phyloP scores from a whole-genome alignment of 2,329 filamentous ascomycete genomes.

The Pleoardoris graminearum region DNA sequence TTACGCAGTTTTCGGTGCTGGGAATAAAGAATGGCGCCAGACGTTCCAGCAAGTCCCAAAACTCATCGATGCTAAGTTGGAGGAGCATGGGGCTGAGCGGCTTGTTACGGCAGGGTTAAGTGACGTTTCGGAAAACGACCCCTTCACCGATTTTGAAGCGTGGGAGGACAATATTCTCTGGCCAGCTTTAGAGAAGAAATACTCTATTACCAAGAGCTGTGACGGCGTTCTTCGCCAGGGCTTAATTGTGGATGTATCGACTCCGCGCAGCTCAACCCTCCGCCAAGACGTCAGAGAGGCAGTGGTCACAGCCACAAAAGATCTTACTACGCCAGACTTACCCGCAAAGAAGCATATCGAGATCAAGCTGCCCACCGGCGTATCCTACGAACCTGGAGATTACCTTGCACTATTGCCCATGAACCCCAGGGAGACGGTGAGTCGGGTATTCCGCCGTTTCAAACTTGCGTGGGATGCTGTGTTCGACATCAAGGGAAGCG shows the following conservation, averaged over 20 bases:
- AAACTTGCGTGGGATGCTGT: constrained; percentile 69
- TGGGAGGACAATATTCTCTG: constrained; percentile 47
- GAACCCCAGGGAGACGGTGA: constrained; percentile 66
- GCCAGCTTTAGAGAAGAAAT: constrained; percentile 41
- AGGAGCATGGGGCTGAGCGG: constrained; percentile 34
- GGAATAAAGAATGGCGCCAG: constrained; percentile 48
- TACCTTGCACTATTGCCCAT: constrained; percentile 75
- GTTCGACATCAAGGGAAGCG: constrained; percentile 62
- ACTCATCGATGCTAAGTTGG: constrained; percentile 37
- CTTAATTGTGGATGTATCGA: constrained; percentile 38
- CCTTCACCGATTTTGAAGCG: constrained; percentile 48
- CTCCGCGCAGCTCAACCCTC: constrained; percentile 40
- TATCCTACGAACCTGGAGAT: constrained; percentile 72
- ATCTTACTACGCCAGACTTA: constrained; percentile 32
- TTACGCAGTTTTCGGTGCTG: constrained; percentile 49
- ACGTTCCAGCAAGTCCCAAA: constrained; percentile 50
- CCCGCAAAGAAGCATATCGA: constrained; percentile 47
- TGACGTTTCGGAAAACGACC: constrained; percentile 45
- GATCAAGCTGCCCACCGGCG: constrained; percentile 48
- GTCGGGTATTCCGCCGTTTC: constrained; percentile 68
- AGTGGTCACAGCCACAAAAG: constrained; percentile 36
- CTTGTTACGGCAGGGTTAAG: constrained; percentile 39
- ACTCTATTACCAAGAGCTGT: constrained; percentile 27
- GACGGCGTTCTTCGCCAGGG: constrained; percentile 29
- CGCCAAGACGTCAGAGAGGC: constrained; percentile 45